Conservation (phyloP, 1,284 basidiomycete species). For the Trichosporon ovoides region DNA sequence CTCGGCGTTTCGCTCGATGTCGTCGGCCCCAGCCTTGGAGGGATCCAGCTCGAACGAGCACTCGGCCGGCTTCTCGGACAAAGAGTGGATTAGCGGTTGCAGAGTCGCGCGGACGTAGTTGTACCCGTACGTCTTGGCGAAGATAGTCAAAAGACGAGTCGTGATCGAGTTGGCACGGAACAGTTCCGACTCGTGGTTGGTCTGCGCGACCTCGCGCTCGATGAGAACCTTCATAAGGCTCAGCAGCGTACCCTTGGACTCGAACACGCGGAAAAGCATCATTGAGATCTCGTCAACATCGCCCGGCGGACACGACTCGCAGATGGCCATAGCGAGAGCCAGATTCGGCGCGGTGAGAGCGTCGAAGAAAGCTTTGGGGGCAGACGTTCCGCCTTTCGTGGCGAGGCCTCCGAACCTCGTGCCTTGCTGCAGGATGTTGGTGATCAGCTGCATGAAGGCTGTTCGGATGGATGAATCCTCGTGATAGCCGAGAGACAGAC, state of each 20-base stretch:
- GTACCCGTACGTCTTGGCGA: slow-evolving; percentile 80
- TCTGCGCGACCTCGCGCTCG: slow-evolving; percentile 71
- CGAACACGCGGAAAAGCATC: slow-evolving; percentile 79
- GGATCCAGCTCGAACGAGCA: slow-evolving; percentile 77
- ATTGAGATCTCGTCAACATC: slow-evolving; percentile 75
- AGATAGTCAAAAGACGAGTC: slow-evolving; percentile 74
- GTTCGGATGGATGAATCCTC: slow-evolving; percentile 65
- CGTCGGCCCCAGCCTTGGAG: slow-evolving; percentile 56
- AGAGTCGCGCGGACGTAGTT: slow-evolving; percentile 75
- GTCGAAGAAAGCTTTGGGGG: slow-evolving; percentile 34
- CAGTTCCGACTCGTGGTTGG: slow-evolving; percentile 67
- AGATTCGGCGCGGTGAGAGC: slow-evolving; percentile 34
- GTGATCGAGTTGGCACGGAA: slow-evolving; percentile 84
- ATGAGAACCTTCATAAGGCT: slow-evolving; percentile 74
- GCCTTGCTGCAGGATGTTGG: slow-evolving; percentile 74
- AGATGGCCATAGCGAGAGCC: slow-evolving; percentile 69
- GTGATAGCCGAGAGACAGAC: slow-evolving; percentile 73
- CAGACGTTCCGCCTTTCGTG: slow-evolving; percentile 20
- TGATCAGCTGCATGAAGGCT: slow-evolving; percentile 84
- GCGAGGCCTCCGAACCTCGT: slow-evolving; percentile 49
- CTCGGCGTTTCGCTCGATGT: slow-evolving; percentile 63
- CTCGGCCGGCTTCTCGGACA: slow-evolving; percentile 65
- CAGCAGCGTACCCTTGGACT: slow-evolving; percentile 65
- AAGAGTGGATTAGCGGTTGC: slow-evolving; percentile 66
- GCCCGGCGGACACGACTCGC: slow-evolving; percentile 69